Evolutionary conservation across 2,329 filamentous ascomycete species (phyloP).

Genomic region (Alternaria sp.): DNA sequence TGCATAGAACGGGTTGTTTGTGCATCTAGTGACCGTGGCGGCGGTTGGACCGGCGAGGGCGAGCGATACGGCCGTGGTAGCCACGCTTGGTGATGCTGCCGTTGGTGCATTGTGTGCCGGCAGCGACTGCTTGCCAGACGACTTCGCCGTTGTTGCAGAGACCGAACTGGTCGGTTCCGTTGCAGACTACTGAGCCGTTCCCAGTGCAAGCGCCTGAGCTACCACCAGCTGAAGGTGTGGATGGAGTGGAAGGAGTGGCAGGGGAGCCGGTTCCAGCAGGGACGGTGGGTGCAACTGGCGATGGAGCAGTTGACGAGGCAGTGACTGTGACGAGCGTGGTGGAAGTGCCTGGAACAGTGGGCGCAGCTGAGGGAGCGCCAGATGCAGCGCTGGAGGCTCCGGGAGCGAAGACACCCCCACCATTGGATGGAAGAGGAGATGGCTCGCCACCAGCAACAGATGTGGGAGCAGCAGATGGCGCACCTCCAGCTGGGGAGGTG

Average conservation of each 20-base stretch:
- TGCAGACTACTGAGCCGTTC: conserved; percentile 53
- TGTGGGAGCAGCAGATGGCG: conserved; percentile 11
- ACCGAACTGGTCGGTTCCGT: conserved; percentile 52
- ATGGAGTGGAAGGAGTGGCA: conserved; percentile 21
- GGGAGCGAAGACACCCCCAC: conserved; percentile 45
- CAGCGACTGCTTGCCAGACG: conserved; percentile 53
- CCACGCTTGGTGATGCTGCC: conserved; percentile 50
- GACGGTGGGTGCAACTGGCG: conserved; percentile 22
- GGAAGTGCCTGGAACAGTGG: conserved; percentile 29
- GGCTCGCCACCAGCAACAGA: conserved; percentile 8
- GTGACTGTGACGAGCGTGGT: conserved; percentile 45
- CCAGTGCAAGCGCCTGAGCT: conserved; percentile 32
- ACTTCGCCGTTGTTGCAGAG: conserved; percentile 55
- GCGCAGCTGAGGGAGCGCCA: conserved; percentile 17
- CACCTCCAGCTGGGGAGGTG: not conserved
- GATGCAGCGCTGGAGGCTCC: conserved; percentile 26
- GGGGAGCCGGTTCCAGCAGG: conserved; percentile 22
- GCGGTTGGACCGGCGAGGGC: conserved; percentile 26
- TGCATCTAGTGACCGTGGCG: conserved; percentile 11
- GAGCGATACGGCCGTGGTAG: conserved; percentile 43
- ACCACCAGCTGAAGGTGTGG: conserved; percentile 21
- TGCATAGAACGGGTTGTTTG: not conserved
- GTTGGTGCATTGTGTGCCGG: conserved; percentile 55
- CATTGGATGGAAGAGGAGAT: conserved; percentile 27
- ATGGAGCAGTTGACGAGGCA: conserved; percentile 24